phyloP scores from a whole-genome alignment of 805 yeast genomes.

The Komagataella mondaviorum region DNA sequence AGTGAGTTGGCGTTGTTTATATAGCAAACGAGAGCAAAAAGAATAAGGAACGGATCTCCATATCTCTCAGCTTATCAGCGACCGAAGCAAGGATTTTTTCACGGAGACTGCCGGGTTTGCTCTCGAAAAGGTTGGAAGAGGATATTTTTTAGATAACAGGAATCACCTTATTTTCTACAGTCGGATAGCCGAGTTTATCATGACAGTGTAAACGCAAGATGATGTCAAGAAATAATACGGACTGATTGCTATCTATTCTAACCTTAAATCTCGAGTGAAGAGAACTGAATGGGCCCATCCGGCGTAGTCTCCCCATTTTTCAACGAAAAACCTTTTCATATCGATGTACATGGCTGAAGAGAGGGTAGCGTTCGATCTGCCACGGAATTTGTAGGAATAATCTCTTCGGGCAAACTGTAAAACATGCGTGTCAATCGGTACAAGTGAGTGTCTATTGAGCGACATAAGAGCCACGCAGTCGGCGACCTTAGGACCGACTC shows the following conservation, averaged over 20 bases:
- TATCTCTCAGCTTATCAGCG: not conserved
- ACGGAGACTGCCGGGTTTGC: not conserved
- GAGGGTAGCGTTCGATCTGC: slow-evolving; percentile 20
- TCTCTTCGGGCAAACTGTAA: slow-evolving; percentile 79
- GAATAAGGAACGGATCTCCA: not conserved
- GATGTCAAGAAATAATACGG: not conserved
- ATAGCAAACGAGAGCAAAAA: not conserved
- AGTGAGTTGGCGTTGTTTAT: not conserved
- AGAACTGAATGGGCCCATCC: slow-evolving; percentile 99
- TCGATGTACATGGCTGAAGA: slow-evolving; percentile 37
- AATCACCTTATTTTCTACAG: not conserved
- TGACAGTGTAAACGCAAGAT: not conserved
- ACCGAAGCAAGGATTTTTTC: not conserved
- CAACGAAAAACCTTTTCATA: slow-evolving; percentile 45
- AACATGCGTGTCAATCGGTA: slow-evolving; percentile 94
- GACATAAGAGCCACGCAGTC: slow-evolving; percentile 94
- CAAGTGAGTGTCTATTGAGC: slow-evolving; percentile 71
- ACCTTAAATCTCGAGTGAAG: slow-evolving; percentile 64
- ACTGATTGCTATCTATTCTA: not conserved
- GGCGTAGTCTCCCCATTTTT: slow-evolving; percentile 80
- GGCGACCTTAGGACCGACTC: slow-evolving; percentile 97
- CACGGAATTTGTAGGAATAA: slow-evolving; percentile 32
- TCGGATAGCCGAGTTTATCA: not conserved
- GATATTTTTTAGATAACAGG: not conserved
- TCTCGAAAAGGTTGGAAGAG: not conserved